Conservation (phyloP, 345 rosid genomes). For the Eucalyptus marginata region DNA sequence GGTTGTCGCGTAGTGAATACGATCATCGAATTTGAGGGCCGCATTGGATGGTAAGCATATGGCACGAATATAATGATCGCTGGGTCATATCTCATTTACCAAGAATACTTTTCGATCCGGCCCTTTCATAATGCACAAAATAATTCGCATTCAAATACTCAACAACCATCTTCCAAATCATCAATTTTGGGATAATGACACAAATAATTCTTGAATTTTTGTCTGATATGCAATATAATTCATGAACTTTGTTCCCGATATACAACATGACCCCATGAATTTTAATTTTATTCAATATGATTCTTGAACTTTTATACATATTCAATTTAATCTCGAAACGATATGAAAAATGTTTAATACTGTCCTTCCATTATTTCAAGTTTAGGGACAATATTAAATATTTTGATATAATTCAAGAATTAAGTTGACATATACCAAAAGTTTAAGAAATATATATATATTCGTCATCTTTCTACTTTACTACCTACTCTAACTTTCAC, state of each 20-base stretch:
- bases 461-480: no score
- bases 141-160: neutral
- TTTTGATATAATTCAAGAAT: no score
- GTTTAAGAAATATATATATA: no score
- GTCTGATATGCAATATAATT: rapidly evolving
- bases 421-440: no score
- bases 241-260: rapidly evolving
- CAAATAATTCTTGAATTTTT: rapidly evolving
- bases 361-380: rapidly evolving
- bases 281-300: no score
- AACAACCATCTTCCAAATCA: neutral
- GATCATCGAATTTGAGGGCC: neutral
- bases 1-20: neutral
- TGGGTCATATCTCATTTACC: rapidly evolving
- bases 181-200: neutral
- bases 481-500: no score
- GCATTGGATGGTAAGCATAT: neutral
- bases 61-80: rapidly evolving
- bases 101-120: neutral
- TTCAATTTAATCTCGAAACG: no score
- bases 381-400: no score
- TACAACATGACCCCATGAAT: no score
- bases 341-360: no score
- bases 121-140: neutral
- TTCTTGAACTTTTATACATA: no score